These are phyloP conservation scores for Chrysopogon serrulatus DNA, from an alignment of 176 grass and related monocot genomes.

Conservation along the genomic window DNA sequence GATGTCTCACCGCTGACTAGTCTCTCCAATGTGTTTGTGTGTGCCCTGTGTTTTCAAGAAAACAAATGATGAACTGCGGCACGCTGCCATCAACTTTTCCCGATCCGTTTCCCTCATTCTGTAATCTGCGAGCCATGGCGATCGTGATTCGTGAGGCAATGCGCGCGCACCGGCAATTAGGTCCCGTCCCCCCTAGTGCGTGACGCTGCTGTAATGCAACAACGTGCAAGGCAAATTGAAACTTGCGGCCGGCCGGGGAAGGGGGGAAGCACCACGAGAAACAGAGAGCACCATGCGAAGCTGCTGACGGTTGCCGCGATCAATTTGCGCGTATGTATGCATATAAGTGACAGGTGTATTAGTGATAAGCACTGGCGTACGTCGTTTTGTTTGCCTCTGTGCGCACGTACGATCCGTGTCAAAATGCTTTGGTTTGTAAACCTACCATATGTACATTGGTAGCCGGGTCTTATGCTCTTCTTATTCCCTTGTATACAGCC, in stretches of 20 bases:
- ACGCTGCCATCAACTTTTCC: not conserved
- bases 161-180: not conserved
- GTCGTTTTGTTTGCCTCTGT: not conserved
- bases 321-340: not conserved
- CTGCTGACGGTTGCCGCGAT: not conserved
- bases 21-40: too few relatives aligned
- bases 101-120: not conserved
- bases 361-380: not conserved
- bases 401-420: not conserved
- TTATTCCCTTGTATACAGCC: conserved; percentile 31
- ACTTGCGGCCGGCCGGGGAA: not conserved
- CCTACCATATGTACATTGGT: conserved; percentile 1
- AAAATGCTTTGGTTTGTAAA: not conserved
- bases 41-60: not conserved
- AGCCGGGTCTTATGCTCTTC: not conserved
- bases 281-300: not conserved
- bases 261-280: not conserved
- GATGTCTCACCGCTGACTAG: too few relatives aligned
- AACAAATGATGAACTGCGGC: conserved; percentile 12
- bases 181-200: conserved; percentile 26
- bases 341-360: not conserved
- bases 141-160: not conserved
- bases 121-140: not conserved
- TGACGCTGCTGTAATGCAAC: conserved; percentile 46
- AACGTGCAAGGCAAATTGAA: not conserved